Conservation (phyloP, 2,329 filamentous ascomycete species). For the Neofusicoccum kwambonambiense region DNA sequence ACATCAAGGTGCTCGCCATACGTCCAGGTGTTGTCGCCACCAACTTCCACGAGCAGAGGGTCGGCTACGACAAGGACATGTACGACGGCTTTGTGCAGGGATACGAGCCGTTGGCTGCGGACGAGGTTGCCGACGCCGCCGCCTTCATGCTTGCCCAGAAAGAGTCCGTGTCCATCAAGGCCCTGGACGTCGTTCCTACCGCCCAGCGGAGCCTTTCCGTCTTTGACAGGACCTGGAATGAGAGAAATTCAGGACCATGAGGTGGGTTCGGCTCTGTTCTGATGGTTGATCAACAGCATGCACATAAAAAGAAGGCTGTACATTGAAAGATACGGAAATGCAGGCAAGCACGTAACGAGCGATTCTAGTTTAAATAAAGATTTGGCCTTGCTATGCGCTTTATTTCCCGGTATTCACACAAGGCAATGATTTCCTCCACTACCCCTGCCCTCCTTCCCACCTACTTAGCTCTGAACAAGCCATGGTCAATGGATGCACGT, state of each 20-base stretch:
- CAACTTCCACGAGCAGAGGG: slow-evolving; percentile 49
- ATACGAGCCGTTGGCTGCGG: slow-evolving; percentile 44
- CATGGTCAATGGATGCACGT: no score
- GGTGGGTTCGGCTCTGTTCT: no score
- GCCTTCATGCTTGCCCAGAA: slow-evolving; percentile 45
- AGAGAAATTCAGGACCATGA: neutral
- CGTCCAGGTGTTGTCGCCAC: slow-evolving; percentile 50
- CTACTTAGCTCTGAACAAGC: no score
- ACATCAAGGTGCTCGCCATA: slow-evolving; percentile 49
- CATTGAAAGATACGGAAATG: no score
- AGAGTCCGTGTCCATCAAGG: slow-evolving; percentile 45
- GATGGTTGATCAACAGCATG: no score
- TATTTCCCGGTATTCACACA: no score
- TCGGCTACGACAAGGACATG: slow-evolving; percentile 44
- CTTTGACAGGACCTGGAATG: slow-evolving; percentile 38
- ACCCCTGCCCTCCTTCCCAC: no score
- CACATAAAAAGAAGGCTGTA: no score
- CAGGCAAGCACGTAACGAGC: no score
- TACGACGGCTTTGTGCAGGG: slow-evolving; percentile 48
- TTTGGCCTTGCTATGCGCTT: no score
- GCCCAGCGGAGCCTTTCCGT: slow-evolving; percentile 39
- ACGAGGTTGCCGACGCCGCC: slow-evolving; percentile 45
- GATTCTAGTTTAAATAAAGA: no score
- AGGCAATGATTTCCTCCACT: no score
- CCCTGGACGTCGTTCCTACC: slow-evolving; percentile 49